Conservation (phyloP, 2,329 filamentous ascomycete genomes). For the Colletotrichum cuscutae region DNA sequence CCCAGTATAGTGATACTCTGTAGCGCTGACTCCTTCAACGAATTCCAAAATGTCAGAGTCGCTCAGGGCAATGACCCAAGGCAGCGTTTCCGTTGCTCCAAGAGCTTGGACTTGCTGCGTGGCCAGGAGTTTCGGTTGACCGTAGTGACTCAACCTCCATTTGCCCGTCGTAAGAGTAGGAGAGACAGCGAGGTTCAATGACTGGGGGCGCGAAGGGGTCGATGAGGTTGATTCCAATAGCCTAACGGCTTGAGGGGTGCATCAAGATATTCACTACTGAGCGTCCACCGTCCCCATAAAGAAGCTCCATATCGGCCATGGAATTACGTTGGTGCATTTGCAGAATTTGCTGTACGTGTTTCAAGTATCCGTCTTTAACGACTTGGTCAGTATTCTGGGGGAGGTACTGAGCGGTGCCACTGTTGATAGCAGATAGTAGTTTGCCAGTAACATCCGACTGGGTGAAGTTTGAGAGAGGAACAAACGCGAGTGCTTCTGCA, state of each 20-base stretch:
- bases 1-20: slow-evolving; percentile 38
- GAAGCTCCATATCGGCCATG: slow-evolving; percentile 40
- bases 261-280: slow-evolving; percentile 44
- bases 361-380: slow-evolving; percentile 48
- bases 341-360: slow-evolving; percentile 45
- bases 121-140: slow-evolving; percentile 5
- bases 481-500: slow-evolving; percentile 27
- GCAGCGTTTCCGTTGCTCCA: slow-evolving; percentile 30
- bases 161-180: slow-evolving; percentile 16
- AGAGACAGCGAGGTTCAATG: slow-evolving; percentile 23
- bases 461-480: slow-evolving; percentile 41
- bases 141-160: slow-evolving; percentile 33
- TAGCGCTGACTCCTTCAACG: slow-evolving; percentile 1
- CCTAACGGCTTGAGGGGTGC: slow-evolving; percentile 52
- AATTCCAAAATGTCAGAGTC: slow-evolving; percentile 8
- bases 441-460: background rate
- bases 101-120: slow-evolving; percentile 21
- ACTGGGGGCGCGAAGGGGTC: slow-evolving; percentile 42
- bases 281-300: slow-evolving; percentile 45
- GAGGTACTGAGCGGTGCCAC: slow-evolving; percentile 45
- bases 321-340: slow-evolving; percentile 41
- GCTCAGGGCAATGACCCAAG: slow-evolving; percentile 36
- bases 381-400: slow-evolving; percentile 44
- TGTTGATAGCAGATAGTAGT: slow-evolving; percentile 41
- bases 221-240: slow-evolving; percentile 47